phyloP scores from a whole-genome alignment of 768 basidiomycete genomes.

The Trametes maxima region DNA sequence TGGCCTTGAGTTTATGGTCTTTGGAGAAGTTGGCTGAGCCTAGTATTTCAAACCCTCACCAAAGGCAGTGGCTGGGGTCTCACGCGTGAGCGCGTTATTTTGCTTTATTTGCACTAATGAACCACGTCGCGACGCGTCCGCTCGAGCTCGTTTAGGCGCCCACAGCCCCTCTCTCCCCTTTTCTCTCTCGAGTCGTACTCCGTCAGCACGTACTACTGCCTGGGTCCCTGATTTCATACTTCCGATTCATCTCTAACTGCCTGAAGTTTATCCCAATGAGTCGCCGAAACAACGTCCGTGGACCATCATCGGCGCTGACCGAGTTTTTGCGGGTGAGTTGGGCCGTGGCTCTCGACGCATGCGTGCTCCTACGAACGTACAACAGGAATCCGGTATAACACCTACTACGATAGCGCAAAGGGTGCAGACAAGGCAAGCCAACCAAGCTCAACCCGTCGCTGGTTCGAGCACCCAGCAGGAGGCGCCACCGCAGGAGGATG shows the following conservation, averaged over 20 bases:
- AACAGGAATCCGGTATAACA: conserved; percentile 56
- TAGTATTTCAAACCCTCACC: too few species aligned
- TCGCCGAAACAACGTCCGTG: conserved; percentile 62
- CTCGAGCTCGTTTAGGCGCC: not conserved
- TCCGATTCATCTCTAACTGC: not conserved
- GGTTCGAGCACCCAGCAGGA: conserved; percentile 41
- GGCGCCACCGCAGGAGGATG: conserved; percentile 33
- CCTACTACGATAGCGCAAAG: conserved; percentile 42
- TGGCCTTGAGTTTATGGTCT: too few species aligned
- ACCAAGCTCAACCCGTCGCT: conserved; percentile 28
- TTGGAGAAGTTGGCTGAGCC: too few species aligned
- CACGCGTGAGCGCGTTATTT: conserved; percentile 18
- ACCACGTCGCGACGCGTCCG: conserved; percentile 26
- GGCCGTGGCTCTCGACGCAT: not conserved
- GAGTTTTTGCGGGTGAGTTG: conserved; percentile 70
- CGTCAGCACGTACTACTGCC: not conserved
- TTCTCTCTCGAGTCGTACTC: not conserved
- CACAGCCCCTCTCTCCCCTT: not conserved
- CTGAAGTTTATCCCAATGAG: conserved; percentile 19
- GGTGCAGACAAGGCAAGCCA: conserved; percentile 31
- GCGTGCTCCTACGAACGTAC: not conserved
- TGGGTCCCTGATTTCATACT: not conserved
- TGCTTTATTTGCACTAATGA: conserved; percentile 21
- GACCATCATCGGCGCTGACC: conserved; percentile 82
- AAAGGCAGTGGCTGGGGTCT: not conserved